These are phyloP conservation scores for Closterium sp. DNA, from an alignment of 139 green algal species.

Conservation along the genomic window DNA sequence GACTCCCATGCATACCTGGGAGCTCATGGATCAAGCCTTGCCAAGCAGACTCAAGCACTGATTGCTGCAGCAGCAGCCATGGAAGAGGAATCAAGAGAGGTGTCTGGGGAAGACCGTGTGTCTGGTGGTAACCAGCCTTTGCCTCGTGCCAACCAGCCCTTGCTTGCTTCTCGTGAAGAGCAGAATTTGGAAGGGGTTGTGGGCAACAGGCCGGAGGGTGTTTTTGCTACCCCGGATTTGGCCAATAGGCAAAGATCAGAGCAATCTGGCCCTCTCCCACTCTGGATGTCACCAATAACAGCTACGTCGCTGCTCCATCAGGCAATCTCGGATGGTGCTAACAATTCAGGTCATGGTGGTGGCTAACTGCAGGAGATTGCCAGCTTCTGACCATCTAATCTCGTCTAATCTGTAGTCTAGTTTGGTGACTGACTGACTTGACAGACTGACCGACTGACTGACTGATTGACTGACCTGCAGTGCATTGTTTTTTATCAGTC, in stretches of 20 bases:
- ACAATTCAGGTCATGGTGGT: not conserved
- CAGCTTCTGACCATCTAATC: not conserved
- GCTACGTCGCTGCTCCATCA: not conserved
- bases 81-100: not conserved
- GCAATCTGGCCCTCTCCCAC: not conserved
- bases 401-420: not conserved
- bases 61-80: not conserved
- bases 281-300: not conserved
- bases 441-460: not conserved
- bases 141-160: not conserved
- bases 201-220: not conserved
- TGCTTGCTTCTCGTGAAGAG: not conserved
- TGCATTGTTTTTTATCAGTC: too few species aligned
- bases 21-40: not conserved
- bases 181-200: not conserved
- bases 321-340: not conserved
- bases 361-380: not conserved
- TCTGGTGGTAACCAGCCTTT: not conserved
- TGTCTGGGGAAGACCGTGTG: not conserved
- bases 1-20: not conserved
- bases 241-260: not conserved
- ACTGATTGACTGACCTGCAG: not conserved
- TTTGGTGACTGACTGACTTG: not conserved
- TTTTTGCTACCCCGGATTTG: not conserved
- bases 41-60: not conserved